Evolutionary conservation across 257 asterid species (phyloP), one percentile per base, ranked within the genome.

Genomic region (Solanum stenotomum): DNA sequence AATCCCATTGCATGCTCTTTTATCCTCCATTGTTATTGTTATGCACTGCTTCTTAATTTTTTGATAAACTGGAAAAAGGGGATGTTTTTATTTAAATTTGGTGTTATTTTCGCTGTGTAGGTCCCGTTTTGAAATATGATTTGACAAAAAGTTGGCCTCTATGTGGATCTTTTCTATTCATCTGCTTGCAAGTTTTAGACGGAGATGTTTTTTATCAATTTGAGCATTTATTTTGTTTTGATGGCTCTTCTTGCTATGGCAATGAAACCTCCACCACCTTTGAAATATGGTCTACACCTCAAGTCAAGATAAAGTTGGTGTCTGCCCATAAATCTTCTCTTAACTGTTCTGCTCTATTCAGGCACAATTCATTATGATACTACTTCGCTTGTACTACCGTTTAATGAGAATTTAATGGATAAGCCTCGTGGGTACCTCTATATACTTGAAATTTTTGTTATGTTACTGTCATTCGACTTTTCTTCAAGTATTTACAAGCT

Each of bases 361-460:
- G 52, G 33, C 56, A 37, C 2, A 38, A 76, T 27, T 38, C 56
- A 37, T 37, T 76, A 6, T 76, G 83, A 7, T 91, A 90, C 79
- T 92, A 90, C 59, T 89, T 91, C 2, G 88, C 89, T 16, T 92
- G 91, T 5, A 88, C 90, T 67, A 91, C 91, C 91, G 94, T 10
- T 91, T 93, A 9, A 92, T 89, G 86, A 89, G 90, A 56, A 35
- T 79, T 88, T 86, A 75, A 56, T 37, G 33, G 83, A 22, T 37
- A 35, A 75, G 52, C 33, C 83, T 37, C 10, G 31, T 75, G 52
- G 56, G 52, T 75, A 75, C 56, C 83, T 75, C 52, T 75, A 75
- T 38, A 22, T 37, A 22, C 52, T 37, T 20, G 25, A 59, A 59
- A 7, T 59, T 59, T 59, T 56, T 8, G 67, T 56, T 20, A 20